These are phyloP conservation scores for Neurospora terricola DNA, from an alignment of 495 filamentous ascomycete genomes.

Conservation along the genomic window DNA sequence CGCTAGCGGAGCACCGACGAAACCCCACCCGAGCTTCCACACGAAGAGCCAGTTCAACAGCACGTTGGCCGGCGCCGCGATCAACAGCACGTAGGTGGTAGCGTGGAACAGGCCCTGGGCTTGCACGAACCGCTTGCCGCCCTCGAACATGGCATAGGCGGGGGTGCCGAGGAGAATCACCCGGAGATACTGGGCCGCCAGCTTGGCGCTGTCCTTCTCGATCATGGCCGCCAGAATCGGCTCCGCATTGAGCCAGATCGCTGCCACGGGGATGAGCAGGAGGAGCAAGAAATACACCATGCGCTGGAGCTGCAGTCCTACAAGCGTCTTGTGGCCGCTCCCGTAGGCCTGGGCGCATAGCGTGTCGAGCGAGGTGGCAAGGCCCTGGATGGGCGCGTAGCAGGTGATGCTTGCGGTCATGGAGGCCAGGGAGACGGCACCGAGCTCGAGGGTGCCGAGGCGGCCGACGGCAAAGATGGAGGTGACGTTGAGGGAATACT, in stretches of 20 bases:
- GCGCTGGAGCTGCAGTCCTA: slow-evolving; percentile 62
- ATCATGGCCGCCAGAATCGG: slow-evolving; percentile 49
- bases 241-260: slow-evolving; percentile 49
- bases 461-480: slow-evolving; percentile 59
- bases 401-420: slow-evolving; percentile 73
- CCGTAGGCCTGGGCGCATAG: slow-evolving; percentile 70
- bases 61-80: slow-evolving; percentile 57
- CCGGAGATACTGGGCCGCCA: slow-evolving; percentile 59
- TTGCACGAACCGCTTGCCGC: slow-evolving; percentile 62
- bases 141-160: slow-evolving; percentile 59
- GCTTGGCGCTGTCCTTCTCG: slow-evolving; percentile 46
- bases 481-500: slow-evolving; percentile 65
- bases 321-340: slow-evolving; percentile 55
- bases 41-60: slow-evolving; percentile 63
- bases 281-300: slow-evolving; percentile 58
- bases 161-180: slow-evolving; percentile 55
- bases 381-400: slow-evolving; percentile 61
- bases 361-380: slow-evolving; percentile 63
- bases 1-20: slow-evolving; percentile 74
- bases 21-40: slow-evolving; percentile 70
- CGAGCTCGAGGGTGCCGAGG: slow-evolving; percentile 53
- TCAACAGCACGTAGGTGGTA: slow-evolving; percentile 55
- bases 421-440: slow-evolving; percentile 51
- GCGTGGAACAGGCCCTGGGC: slow-evolving; percentile 64
- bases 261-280: slow-evolving; percentile 51